Evolutionary conservation across 495 filamentous ascomycete species (phyloP).

Genomic region (Cairneyella variabilis): DNA sequence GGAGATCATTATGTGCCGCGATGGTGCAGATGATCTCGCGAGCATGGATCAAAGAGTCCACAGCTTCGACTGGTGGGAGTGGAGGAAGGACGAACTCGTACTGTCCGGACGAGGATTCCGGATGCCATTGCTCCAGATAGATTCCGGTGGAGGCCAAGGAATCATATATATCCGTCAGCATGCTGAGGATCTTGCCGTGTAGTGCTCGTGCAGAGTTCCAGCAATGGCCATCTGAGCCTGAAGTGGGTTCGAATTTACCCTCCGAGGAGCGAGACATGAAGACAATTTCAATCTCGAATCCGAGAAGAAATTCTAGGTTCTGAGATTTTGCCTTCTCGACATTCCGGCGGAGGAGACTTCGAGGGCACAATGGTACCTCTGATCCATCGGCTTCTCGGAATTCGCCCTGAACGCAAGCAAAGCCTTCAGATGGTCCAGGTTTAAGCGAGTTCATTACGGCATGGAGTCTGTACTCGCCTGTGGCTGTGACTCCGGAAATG

Average conservation of each 20-base stretch:
- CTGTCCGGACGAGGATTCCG: conserved; percentile 71
- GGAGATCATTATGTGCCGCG: conserved; percentile 54
- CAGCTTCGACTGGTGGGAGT: conserved; percentile 57
- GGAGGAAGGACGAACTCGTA: conserved; percentile 78
- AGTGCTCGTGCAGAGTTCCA: conserved; percentile 58
- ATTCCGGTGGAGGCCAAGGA: conserved; percentile 59
- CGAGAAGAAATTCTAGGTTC: conserved; percentile 53
- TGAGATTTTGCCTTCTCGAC: conserved; percentile 45
- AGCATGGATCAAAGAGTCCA: conserved; percentile 70
- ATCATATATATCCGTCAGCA: conserved; percentile 60
- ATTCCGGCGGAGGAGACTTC: conserved; percentile 50
- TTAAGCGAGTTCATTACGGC: conserved; percentile 59
- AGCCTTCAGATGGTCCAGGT: conserved; percentile 46
- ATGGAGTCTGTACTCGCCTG: conserved; percentile 57
- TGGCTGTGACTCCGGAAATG: conserved; percentile 37
- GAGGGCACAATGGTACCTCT: conserved; percentile 49
- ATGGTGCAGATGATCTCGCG: conserved; percentile 62
- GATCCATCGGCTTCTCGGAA: conserved; percentile 50
- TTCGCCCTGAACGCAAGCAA: conserved; percentile 58
- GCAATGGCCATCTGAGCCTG: conserved; percentile 44
- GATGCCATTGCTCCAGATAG: conserved; percentile 68
- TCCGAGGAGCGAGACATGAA: conserved; percentile 46
- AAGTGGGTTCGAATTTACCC: conserved; percentile 21
- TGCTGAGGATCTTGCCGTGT: conserved; percentile 49
- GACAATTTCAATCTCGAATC: conserved; percentile 83